phyloP scores from a whole-genome alignment of 2,329 filamentous ascomycete species.

The Calonectria ilicicola region DNA sequence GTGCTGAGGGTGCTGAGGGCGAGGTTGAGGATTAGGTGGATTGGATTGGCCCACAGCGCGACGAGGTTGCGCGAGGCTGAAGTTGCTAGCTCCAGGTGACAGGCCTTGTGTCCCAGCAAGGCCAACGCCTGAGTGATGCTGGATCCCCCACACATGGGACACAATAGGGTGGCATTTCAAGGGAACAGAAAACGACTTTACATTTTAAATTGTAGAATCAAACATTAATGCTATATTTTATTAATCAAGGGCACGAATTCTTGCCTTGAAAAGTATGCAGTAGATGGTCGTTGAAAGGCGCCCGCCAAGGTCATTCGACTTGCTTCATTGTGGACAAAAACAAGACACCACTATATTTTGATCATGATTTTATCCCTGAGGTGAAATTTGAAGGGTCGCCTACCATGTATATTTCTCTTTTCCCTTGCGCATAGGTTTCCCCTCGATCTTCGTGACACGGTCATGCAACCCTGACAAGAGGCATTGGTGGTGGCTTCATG shows the following conservation, averaged over 20 bases:
- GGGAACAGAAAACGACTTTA: neutral
- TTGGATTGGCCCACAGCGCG: constrained; percentile 17
- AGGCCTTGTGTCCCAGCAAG: neutral
- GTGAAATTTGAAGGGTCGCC: neutral
- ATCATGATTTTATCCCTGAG: neutral
- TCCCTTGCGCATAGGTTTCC: neutral
- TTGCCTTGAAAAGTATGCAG: neutral
- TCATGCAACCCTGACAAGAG: too few species aligned
- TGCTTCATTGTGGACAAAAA: too few species aligned
- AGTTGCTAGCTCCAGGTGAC: neutral
- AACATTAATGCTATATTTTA: too few species aligned
- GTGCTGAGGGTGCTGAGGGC: neutral
- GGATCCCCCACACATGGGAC: neutral
- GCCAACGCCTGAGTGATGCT: neutral
- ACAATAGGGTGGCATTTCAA: neutral
- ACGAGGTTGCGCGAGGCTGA: constrained; percentile 20
- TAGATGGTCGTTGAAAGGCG: too few species aligned
- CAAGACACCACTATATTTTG: too few species aligned
- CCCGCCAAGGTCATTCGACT: too few species aligned
- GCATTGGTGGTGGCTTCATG: neutral
- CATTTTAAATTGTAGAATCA: neutral
- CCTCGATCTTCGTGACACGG: neutral
- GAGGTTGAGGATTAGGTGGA: constrained; percentile 5
- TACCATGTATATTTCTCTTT: neutral
- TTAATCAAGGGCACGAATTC: neutral